Base-by-base conservation (phyloP, 2,329 filamentous ascomycete genomes). In the Neofusicoccum cordaticola region DNA sequence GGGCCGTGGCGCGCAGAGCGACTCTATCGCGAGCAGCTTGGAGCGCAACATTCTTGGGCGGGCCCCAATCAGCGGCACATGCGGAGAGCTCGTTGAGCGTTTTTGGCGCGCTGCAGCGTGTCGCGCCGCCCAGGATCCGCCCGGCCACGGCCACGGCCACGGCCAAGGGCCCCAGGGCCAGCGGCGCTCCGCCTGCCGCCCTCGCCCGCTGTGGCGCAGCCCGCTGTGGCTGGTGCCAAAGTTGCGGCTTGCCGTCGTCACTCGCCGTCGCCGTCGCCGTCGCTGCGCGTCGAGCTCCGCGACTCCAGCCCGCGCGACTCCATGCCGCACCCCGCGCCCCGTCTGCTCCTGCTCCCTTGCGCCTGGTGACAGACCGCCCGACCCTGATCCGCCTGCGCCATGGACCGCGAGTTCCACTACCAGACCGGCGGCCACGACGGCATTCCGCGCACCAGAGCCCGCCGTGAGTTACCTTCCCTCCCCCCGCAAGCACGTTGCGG, bases 361-460 rank as follows among this genome's bases (percentile, higher is more conserved):
- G 51, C 41, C 39, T 9, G 41, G 34, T 52, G 61, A 47, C 62
- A 37, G 22, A 4, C 42, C 13, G n/a, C 12, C n/a, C 50, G 8
- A 52, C 19, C 9, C 31, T 62, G 60, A 62, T 13, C 17, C 22
- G 27, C 42, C 42, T 13, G 41, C 42, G 39, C 65, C 15, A 78
- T 78, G 76, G 75, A 77, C 31, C 71, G 74, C 67, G 68, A 69
- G 34, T 74, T 76, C 62, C 74, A 75, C 62, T 73, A 76, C 66
- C 71, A 65, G 53, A 65, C 53, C 35, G 63, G 63, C 47, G 53
- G 53, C 53, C 50, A 60, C 45, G 63, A 65, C 34, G 63, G 63
- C 63, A 63, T 63, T 37, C 63, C 63, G 45, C 52, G 63, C 53
- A 65, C 53, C 63, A 60, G 63, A 52, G 63, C 63, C n/a, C 37